These are phyloP conservation scores for Agrocybe pediades DNA, from an alignment of 768 basidiomycete species.

Conservation along the genomic window DNA sequence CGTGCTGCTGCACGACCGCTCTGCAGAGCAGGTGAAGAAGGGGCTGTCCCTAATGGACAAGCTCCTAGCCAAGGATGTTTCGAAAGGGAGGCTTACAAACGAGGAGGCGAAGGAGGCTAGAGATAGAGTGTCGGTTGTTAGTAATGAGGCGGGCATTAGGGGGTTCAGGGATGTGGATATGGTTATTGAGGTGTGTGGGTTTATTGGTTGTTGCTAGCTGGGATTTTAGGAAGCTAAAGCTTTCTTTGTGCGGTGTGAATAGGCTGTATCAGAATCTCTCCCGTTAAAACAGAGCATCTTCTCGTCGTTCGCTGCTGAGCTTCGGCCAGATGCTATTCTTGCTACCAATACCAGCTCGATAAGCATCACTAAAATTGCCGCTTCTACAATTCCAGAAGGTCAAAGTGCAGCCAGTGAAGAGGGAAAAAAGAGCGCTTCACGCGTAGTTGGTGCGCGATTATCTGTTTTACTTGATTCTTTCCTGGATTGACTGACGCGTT, in stretches of 20 bases:
- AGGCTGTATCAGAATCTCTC: constrained; percentile 90
- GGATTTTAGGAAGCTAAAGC: too few relatives aligned
- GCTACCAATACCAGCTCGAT: constrained; percentile 95
- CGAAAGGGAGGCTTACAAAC: constrained; percentile 73
- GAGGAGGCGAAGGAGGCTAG: constrained; percentile 75
- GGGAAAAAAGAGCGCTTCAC: constrained; percentile 63
- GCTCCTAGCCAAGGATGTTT: constrained; percentile 86
- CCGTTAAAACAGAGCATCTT: constrained; percentile 81
- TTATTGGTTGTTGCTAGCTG: not conserved
- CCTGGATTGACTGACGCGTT: not conserved
- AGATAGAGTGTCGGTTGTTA: constrained; percentile 63
- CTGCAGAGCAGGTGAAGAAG: constrained; percentile 69
- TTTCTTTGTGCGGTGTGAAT: not conserved
- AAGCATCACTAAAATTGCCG: constrained; percentile 92
- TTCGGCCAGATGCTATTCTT: constrained; percentile 76
- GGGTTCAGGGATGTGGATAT: constrained; percentile 82
- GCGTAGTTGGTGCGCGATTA: constrained; percentile 72
- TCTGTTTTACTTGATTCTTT: not conserved
- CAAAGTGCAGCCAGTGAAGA: constrained; percentile 58
- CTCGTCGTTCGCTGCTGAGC: constrained; percentile 60
- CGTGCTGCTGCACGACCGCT: constrained; percentile 84
- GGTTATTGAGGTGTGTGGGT: constrained; percentile 73
- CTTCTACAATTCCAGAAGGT: constrained; percentile 66
- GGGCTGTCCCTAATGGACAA: constrained; percentile 77
- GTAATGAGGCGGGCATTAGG: constrained; percentile 46